Conservation (phyloP, 2,329 filamentous ascomycete species). For the Rutstroemia sp. region DNA sequence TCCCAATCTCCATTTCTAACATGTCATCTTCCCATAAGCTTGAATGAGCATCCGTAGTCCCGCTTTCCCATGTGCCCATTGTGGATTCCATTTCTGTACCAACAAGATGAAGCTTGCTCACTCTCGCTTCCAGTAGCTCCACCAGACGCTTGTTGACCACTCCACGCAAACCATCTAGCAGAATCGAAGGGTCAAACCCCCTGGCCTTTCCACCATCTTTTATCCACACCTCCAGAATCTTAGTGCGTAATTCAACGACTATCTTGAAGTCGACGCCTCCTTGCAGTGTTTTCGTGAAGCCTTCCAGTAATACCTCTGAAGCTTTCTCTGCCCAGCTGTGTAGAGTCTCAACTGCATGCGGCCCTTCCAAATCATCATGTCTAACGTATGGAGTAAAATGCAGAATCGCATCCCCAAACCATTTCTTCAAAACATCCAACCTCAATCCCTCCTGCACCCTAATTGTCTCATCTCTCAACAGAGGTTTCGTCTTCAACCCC, state of each 20-base stretch:
- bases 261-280: conserved; percentile 57
- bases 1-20: conserved; percentile 56
- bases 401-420: conserved; percentile 76
- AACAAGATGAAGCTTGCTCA: conserved; percentile 56
- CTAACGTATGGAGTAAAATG: conserved; percentile 84
- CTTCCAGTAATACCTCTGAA: conserved; percentile 51
- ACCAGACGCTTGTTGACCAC: conserved; percentile 63
- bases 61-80: conserved; percentile 52
- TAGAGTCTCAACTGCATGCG: conserved; percentile 53
- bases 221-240: conserved; percentile 69
- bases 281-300: conserved; percentile 52
- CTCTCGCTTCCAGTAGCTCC: conserved; percentile 54
- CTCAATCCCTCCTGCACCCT: conserved; percentile 61
- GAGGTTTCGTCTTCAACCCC: conserved; percentile 58
- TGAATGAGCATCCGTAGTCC: conserved; percentile 40
- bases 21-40: conserved; percentile 62
- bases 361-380: conserved; percentile 64
- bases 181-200: conserved; percentile 59
- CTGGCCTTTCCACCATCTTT: conserved; percentile 55
- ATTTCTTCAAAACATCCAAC: conserved; percentile 68
- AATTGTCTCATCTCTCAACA: conserved; percentile 66
- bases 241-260: conserved; percentile 62
- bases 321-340: conserved; percentile 56
- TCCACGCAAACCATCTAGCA: conserved; percentile 61
- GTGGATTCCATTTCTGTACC: conserved; percentile 56